phyloP scores from a whole-genome alignment of 129 eudicot genomes.

The Apium graveolens region DNA sequence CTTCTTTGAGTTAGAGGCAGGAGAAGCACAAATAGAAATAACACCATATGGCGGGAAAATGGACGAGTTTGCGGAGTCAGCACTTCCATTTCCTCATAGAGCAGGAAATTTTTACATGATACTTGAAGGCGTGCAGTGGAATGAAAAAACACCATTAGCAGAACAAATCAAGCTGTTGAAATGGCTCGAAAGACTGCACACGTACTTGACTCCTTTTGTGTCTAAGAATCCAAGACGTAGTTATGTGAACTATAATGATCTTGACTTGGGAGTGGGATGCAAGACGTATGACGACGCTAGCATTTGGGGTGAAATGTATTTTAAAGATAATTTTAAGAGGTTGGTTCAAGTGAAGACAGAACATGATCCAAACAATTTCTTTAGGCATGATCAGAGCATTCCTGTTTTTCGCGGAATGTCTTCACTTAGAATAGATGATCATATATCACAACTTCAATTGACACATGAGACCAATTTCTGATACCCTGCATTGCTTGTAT shows the following conservation, averaged over 20 bases:
- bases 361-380: conserved; percentile 14
- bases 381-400: conserved; percentile 17
- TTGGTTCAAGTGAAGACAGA: conserved; percentile 13
- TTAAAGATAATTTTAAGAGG: conserved; percentile 16
- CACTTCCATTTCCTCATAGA: conserved; percentile 29
- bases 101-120: conserved; percentile 19
- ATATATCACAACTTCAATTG: neutral
- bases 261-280: conserved; percentile 10
- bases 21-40: conserved; percentile 1
- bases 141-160: neutral
- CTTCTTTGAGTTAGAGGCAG: neutral
- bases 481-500: neutral
- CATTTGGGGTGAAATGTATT: conserved; percentile 11
- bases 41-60: conserved; percentile 29
- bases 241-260: conserved; percentile 20
- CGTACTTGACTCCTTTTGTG: conserved; percentile 17
- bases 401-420: neutral
- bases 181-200: conserved; percentile 11
- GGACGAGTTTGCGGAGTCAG: conserved; percentile 12
- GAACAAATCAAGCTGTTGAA: neutral
- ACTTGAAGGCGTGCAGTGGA: conserved; percentile 13
- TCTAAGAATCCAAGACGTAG: conserved; percentile 15
- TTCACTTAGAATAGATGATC: neutral
- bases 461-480: neutral
- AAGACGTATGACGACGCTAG: conserved; percentile 2